phyloP scores from a whole-genome alignment of 192 early-diverging fungal species.

The Backusella parvicylindrica region DNA sequence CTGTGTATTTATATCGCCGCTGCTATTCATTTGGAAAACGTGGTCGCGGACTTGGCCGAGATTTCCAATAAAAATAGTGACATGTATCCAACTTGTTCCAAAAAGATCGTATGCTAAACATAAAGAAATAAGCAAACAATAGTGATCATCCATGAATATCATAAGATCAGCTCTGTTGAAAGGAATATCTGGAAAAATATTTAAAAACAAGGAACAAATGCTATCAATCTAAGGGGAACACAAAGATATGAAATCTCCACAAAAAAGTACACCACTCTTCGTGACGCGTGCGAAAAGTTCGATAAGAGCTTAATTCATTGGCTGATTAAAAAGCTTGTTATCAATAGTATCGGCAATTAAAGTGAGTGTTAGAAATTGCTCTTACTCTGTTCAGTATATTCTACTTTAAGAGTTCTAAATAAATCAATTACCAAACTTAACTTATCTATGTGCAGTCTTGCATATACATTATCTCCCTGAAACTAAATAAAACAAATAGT shows the following conservation, averaged over 20 bases:
- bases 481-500: background rate
- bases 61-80: background rate
- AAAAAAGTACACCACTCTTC: background rate
- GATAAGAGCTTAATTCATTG: background rate
- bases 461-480: conserved; percentile 3
- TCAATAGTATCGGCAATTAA: background rate
- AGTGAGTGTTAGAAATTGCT: background rate
- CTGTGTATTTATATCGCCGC: conserved; percentile 4
- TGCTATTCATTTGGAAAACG: conserved; percentile 3
- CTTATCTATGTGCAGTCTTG: conserved; percentile 9
- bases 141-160: conserved; percentile 3
- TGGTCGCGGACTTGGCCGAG: conserved; percentile 12
- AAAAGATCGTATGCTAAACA: background rate
- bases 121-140: conserved; percentile 3
- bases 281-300: background rate
- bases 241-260: conserved; percentile 6
- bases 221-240: background rate
- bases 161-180: background rate
- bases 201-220: conserved; percentile 3
- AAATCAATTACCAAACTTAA: background rate
- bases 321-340: conserved; percentile 5
- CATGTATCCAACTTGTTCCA: background rate
- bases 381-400: background rate
- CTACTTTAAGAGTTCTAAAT: background rate
- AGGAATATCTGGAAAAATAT: background rate